Percentiles rank a stretch among this genome's conserved stretches.
phyloP scores from a whole-genome alignment of 2,329 filamentous ascomycete species.

The Cytospora leucostoma region DNA sequence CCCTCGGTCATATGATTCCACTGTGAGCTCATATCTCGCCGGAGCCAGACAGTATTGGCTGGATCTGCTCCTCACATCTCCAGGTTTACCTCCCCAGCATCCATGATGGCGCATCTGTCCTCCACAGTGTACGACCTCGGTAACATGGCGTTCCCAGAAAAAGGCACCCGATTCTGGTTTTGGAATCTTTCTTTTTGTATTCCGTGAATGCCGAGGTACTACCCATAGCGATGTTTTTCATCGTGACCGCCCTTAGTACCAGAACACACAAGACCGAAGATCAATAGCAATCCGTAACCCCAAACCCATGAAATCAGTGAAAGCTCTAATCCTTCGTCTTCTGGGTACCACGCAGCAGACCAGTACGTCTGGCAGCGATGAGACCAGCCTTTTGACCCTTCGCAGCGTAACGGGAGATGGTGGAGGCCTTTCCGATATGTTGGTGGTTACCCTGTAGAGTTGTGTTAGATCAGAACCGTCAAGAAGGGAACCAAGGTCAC shows the following conservation, averaged over 20 bases:
- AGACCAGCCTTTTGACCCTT: constrained; percentile 99
- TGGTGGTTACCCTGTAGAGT: constrained; percentile 88
- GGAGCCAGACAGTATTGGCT: constrained; percentile 21
- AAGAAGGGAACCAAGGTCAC: constrained; percentile 37
- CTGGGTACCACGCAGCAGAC: constrained; percentile 99
- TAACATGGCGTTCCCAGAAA: constrained; percentile 14
- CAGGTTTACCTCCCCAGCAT: constrained; percentile 13
- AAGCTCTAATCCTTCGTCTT: constrained; percentile 94
- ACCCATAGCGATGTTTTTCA: constrained; percentile 27
- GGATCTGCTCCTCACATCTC: constrained; percentile 10
- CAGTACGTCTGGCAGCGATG: constrained; percentile 98
- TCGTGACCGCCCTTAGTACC: constrained; percentile 35
- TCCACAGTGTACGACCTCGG: constrained; percentile 4
- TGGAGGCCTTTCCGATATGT: constrained; percentile 99
- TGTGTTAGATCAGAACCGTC: constrained; percentile 44
- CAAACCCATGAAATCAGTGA: constrained; percentile 63
- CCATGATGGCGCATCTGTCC: constrained; percentile 9
- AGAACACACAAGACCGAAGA: constrained; percentile 47
- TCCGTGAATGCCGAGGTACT: constrained; percentile 47
- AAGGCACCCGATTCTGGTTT: constrained; percentile 28
- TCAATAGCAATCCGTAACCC: constrained; percentile 63
- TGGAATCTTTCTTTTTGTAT: constrained; percentile 42
- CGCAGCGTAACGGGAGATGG: constrained; percentile 96
- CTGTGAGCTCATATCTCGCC: constrained; percentile 26
- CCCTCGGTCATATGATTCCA: constrained; percentile 26